These are phyloP conservation scores for Coniochaeta sp. DNA, from an alignment of 2,329 filamentous ascomycete species.

Conservation along the genomic window DNA sequence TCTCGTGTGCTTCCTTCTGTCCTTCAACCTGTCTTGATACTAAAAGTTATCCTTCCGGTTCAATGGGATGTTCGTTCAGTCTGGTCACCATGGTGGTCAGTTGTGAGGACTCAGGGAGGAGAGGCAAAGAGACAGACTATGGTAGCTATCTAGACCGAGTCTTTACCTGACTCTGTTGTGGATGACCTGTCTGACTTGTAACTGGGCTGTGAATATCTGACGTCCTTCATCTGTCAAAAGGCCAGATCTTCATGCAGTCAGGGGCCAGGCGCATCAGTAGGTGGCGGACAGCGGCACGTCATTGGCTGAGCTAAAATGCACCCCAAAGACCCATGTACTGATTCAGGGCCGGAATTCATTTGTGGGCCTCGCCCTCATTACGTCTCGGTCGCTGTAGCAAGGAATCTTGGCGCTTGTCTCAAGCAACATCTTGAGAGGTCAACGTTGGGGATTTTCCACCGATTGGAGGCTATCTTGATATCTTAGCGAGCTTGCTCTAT, in stretches of 20 bases:
- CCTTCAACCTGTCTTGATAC: slow-evolving; percentile 22
- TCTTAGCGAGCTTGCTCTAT: too few relatives aligned
- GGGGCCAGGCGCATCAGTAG: neutral
- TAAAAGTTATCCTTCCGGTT: slow-evolving; percentile 18
- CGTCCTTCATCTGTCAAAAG: neutral
- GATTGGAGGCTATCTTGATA: too few relatives aligned
- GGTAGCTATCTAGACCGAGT: neutral
- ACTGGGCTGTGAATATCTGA: too few relatives aligned
- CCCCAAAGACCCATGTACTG: neutral
- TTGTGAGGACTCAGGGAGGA: too few relatives aligned
- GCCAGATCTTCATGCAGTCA: neutral
- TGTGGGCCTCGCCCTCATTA: neutral
- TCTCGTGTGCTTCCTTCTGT: slow-evolving; percentile 11
- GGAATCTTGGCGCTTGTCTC: neutral
- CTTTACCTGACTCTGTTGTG: neutral
- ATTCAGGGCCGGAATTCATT: neutral
- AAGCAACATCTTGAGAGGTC: neutral
- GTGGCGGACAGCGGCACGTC: neutral
- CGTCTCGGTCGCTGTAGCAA: neutral
- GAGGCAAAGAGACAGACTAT: neutral
- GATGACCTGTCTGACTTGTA: too few relatives aligned
- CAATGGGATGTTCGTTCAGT: slow-evolving; percentile 21
- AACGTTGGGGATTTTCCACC: neutral
- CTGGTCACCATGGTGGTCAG: too few relatives aligned
- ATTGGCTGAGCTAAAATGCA: neutral